These are phyloP conservation scores for Ramicandelaber brevisporus DNA, from an alignment of 192 early-diverging fungal genomes.

Conservation along the genomic window DNA sequence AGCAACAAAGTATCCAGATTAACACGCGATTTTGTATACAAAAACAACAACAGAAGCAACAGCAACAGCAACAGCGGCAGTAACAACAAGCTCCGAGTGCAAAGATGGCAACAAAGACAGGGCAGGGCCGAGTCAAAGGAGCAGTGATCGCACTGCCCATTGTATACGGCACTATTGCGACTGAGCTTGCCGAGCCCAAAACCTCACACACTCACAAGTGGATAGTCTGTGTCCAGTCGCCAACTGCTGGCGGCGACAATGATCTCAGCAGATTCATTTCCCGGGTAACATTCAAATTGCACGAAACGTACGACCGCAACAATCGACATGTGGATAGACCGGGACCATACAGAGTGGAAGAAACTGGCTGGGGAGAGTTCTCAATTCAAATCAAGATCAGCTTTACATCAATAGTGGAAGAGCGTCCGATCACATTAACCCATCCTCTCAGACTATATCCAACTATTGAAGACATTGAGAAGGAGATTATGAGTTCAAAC, in stretches of 20 bases:
- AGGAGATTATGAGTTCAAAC: constrained; percentile 42
- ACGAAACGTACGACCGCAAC: constrained; percentile 62
- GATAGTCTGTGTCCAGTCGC: constrained; percentile 68
- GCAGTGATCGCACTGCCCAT: constrained; percentile 46
- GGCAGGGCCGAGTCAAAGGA: too few species aligned
- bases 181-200: constrained; percentile 35
- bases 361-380: constrained; percentile 99
- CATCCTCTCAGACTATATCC: constrained; percentile 84
- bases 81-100: too few species aligned
- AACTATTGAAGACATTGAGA: constrained; percentile 49
- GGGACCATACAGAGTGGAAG: constrained; percentile 67
- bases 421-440: constrained; percentile 55
- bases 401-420: constrained; percentile 48
- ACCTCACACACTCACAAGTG: constrained; percentile 87
- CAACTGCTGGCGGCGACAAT: constrained; percentile 65
- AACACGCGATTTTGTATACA: too few species aligned
- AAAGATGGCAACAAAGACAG: too few species aligned
- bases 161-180: constrained; percentile 66
- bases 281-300: constrained; percentile 82
- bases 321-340: constrained; percentile 39
- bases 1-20: too few species aligned
- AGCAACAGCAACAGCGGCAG: too few species aligned
- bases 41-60: too few species aligned
- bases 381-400: constrained; percentile 84
- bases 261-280: constrained; percentile 66